Evolutionary conservation across 139 green algal genomes (phyloP).

Genomic region (Monoraphidium neglectum): DNA sequence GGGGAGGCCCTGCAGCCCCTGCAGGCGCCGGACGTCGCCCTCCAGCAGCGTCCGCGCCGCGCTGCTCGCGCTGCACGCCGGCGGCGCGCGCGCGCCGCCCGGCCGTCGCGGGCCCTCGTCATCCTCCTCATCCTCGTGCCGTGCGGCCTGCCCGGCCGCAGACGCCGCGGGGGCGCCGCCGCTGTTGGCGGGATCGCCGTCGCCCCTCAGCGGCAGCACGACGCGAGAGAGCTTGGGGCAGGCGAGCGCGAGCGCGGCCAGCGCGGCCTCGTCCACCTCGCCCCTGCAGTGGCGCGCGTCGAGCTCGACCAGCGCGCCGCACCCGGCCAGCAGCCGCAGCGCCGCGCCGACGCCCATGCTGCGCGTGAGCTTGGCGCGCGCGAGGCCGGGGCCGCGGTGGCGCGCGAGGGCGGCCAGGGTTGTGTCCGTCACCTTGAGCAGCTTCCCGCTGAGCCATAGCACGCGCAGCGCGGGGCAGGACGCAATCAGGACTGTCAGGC

Average conservation of each 20-base stretch:
- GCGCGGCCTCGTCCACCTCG: neutral
- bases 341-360: neutral
- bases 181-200: neutral
- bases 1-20: too few relatives aligned
- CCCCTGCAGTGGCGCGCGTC: neutral
- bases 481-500: conserved; percentile 26
- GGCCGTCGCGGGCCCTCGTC: too few relatives aligned
- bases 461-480: conserved; percentile 6
- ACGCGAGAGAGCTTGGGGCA: neutral
- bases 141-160: too few relatives aligned
- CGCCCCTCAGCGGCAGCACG: neutral
- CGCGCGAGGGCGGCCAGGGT: neutral
- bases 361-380: neutral
- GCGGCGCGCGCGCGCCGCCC: too few relatives aligned
- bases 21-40: too few relatives aligned
- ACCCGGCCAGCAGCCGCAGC: neutral
- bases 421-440: conserved; percentile 21
- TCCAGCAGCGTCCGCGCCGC: too few relatives aligned
- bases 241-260: neutral
- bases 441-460: conserved; percentile 20
- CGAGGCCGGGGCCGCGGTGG: neutral
- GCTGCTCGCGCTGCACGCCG: too few relatives aligned
- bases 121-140: too few relatives aligned
- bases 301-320: neutral
- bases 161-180: neutral